Conservation (phyloP, 345 rosid species). For the Boechera retrofracta region DNA sequence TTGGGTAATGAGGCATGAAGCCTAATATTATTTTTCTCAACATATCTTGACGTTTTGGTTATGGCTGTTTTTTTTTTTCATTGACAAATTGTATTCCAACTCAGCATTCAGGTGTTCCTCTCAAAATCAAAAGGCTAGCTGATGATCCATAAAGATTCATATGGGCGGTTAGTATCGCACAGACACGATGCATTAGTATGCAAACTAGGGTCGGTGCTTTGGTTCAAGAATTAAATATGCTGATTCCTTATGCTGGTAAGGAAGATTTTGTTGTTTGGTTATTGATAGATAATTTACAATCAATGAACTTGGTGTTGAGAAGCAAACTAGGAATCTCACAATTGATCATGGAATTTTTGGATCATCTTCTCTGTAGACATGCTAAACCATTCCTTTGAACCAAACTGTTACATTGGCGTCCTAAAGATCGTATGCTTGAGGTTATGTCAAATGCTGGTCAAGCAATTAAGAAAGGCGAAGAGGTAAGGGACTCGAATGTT, state of each 20-base stretch:
- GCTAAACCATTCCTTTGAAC: conserved; percentile 86
- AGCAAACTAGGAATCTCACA: not conserved
- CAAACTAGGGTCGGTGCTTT: conserved; percentile 84
- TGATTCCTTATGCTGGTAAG: conserved; percentile 94
- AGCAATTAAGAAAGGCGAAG: conserved; percentile 75
- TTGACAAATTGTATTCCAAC: conserved; percentile 29
- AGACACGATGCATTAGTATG: conserved; percentile 81
- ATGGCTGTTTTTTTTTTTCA: conserved; percentile 2
- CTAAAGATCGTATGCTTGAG: conserved; percentile 93
- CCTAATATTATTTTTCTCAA: conserved; percentile 3
- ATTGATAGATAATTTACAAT: not conserved
- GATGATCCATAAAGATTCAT: conserved; percentile 76
- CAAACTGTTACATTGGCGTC: conserved; percentile 97
- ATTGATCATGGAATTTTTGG: not conserved
- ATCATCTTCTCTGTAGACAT: conserved; percentile 67
- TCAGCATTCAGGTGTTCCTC: conserved; percentile 84
- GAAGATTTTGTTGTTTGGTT: not conserved
- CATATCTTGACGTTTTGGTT: not conserved
- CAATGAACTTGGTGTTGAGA: not conserved
- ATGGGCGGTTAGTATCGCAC: conserved; percentile 91
- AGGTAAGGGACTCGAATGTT: conserved; percentile 54
- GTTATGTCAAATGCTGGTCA: conserved; percentile 98
- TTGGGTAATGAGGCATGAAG: conserved; percentile 62
- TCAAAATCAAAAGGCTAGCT: conserved; percentile 90
- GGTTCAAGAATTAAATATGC: conserved; percentile 84